phyloP scores from a whole-genome alignment of 2,329 filamentous ascomycete genomes.

The Juglanconis sp. region DNA sequence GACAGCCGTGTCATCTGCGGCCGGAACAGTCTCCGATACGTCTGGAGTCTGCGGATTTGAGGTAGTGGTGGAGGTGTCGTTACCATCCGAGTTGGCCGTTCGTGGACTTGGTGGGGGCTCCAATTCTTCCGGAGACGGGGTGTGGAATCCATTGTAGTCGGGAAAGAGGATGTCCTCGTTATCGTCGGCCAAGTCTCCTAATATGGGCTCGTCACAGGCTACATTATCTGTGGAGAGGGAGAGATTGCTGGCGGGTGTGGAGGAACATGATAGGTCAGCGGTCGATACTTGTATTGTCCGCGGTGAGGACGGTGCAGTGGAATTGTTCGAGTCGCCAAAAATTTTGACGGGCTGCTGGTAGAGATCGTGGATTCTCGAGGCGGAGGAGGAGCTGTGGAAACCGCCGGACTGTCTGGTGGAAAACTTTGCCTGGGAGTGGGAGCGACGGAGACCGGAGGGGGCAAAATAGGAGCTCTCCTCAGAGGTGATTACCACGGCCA shows the following conservation, averaged over 20 bases:
- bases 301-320: conserved; percentile 57
- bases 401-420: conserved; percentile 35
- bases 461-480: conserved; percentile 58
- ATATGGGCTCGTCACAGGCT: conserved; percentile 46
- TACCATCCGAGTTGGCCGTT: conserved; percentile 50
- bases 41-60: conserved; percentile 58
- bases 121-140: conserved; percentile 41
- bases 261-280: conserved; percentile 56
- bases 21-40: conserved; percentile 40
- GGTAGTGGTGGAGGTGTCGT: conserved; percentile 47
- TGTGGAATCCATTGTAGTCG: conserved; percentile 11
- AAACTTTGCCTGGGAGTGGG: conserved; percentile 60
- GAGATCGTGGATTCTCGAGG: conserved; percentile 44
- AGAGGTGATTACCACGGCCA: conserved; percentile 55
- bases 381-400: conserved; percentile 44
- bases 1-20: conserved; percentile 77
- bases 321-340: conserved; percentile 46
- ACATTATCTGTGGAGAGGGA: conserved; percentile 49
- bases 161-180: conserved; percentile 34
- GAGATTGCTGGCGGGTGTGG: conserved; percentile 61
- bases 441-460: conserved; percentile 52
- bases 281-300: conserved; percentile 49
- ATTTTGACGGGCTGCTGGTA: conserved; percentile 41
- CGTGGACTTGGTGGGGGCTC: conserved; percentile 50
- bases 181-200: conserved; percentile 40